phyloP scores from a whole-genome alignment of 2,329 filamentous ascomycete species.

The Colletotrichum sp. region DNA sequence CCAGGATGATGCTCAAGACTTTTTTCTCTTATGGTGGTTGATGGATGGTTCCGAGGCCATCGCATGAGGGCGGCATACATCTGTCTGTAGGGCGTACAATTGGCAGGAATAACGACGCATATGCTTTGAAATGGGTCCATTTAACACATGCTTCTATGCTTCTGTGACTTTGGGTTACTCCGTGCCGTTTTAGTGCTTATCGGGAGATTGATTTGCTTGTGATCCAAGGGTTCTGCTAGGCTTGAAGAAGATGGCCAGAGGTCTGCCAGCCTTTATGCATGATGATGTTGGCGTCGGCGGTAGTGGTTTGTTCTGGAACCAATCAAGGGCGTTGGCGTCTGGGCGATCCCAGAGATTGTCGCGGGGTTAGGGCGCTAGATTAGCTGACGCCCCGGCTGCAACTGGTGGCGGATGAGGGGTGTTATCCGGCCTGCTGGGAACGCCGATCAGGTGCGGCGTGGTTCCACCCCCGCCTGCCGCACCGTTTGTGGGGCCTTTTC shows the following conservation, averaged over 20 bases:
- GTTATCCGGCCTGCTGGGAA: neutral
- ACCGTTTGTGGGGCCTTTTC: neutral
- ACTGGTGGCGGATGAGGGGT: neutral
- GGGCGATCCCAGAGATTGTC: neutral
- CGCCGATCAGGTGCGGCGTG: neutral
- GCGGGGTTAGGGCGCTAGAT: neutral
- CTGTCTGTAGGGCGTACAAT: constrained; percentile 4
- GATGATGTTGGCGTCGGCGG: neutral
- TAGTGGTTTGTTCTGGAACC: neutral
- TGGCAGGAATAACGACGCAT: constrained; percentile 7
- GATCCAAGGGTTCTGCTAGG: neutral
- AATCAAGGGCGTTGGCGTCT: neutral
- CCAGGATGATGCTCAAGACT: neutral
- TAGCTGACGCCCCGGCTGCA: neutral
- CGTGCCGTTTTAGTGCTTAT: neutral
- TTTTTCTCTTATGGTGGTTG: neutral
- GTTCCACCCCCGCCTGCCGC: neutral
- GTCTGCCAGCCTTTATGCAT: neutral
- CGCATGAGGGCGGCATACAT: neutral
- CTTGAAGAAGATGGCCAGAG: neutral
- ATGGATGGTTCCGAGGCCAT: neutral
- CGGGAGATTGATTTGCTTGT: neutral
- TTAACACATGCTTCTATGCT: neutral
- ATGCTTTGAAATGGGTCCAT: neutral
- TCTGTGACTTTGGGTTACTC: neutral